Percentiles rank a stretch among this genome's conserved stretches.
Conservation (phyloP, 148 eudicot genomes). For the Nepenthes gracilis region DNA sequence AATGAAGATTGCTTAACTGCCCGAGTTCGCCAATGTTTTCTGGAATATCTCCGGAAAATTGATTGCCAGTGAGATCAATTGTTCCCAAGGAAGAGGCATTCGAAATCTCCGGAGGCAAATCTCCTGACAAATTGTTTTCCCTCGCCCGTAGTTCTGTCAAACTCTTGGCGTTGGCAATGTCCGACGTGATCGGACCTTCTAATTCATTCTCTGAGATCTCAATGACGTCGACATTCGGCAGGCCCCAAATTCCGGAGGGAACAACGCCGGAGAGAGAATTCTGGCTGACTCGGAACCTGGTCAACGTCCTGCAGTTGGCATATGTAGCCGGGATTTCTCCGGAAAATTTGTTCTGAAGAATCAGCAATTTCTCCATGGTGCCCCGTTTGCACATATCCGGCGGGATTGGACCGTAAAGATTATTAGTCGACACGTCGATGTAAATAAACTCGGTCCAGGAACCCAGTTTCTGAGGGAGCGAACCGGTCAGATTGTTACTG, state of each 20-base stretch:
- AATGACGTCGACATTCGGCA: no score
- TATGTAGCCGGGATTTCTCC: constrained; percentile 45
- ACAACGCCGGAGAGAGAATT: no score
- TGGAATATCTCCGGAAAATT: constrained; percentile 45
- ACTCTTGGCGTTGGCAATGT: constrained; percentile 41
- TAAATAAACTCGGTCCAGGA: constrained; percentile 66
- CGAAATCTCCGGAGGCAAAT: constrained; percentile 45
- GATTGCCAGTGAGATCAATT: constrained; percentile 47
- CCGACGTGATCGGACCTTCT: constrained; percentile 43
- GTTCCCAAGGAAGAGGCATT: constrained; percentile 23
- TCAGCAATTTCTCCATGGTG: constrained; percentile 35
- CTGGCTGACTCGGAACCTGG: constrained; percentile 37
- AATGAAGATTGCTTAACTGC: constrained; percentile 31
- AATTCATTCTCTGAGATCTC: constrained; percentile 41
- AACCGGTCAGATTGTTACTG: constrained; percentile 50
- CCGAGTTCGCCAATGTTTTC: constrained; percentile 34
- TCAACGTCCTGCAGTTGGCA: constrained; percentile 42
- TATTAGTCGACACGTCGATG: constrained; percentile 80
- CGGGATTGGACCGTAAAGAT: constrained; percentile 64
- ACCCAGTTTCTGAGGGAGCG: constrained; percentile 59
- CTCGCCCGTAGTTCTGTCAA: constrained; percentile 26
- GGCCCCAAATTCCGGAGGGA: no score
- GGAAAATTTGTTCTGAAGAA: constrained; percentile 24
- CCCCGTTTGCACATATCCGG: constrained; percentile 38
- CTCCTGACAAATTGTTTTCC: constrained; percentile 49